Percentiles rank a stretch among this genome's conserved stretches.
These are phyloP conservation scores for Hibiscus syriacus DNA, from an alignment of 345 rosid species.

Conservation along the genomic window DNA sequence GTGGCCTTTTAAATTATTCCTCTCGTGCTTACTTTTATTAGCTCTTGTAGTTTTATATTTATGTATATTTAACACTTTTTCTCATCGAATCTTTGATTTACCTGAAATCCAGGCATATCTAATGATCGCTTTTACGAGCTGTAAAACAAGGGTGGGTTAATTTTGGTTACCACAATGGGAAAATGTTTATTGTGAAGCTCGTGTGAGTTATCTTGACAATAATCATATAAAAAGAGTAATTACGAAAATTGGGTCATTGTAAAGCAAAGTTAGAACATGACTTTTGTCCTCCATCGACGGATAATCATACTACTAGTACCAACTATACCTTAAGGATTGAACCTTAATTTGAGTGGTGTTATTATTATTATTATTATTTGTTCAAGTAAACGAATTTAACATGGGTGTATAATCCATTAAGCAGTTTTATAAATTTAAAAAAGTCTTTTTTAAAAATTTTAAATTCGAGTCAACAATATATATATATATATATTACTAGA, in stretches of 20 bases:
- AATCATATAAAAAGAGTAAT: not conserved
- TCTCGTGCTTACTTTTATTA: constrained; percentile 4
- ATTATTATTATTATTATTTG: too few species aligned
- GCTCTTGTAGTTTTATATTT: not conserved
- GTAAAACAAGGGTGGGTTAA: constrained; percentile 9
- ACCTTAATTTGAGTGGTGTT: too few species aligned
- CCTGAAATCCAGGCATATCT: constrained; percentile 32
- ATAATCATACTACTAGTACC: too few species aligned
- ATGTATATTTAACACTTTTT: not conserved
- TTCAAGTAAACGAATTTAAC: too few species aligned
- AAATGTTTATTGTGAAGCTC: not conserved
- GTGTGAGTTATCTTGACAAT: constrained; percentile 11
- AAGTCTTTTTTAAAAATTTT: too few species aligned
- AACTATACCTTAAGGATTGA: too few species aligned
- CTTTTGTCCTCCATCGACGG: too few species aligned
- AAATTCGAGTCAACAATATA: too few species aligned
- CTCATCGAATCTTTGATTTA: constrained; percentile 5
- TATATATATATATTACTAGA: too few species aligned
- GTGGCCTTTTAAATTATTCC: constrained; percentile 11
- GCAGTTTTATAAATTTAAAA: too few species aligned
- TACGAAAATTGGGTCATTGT: not conserved
- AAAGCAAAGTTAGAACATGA: too few species aligned
- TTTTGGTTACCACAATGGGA: not conserved
- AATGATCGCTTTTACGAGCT: constrained; percentile 18
- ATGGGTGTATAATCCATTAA: too few species aligned